Evolutionary conservation across 78 protist species (phyloP).

Genomic region (Dictyostelium intermedium): DNA sequence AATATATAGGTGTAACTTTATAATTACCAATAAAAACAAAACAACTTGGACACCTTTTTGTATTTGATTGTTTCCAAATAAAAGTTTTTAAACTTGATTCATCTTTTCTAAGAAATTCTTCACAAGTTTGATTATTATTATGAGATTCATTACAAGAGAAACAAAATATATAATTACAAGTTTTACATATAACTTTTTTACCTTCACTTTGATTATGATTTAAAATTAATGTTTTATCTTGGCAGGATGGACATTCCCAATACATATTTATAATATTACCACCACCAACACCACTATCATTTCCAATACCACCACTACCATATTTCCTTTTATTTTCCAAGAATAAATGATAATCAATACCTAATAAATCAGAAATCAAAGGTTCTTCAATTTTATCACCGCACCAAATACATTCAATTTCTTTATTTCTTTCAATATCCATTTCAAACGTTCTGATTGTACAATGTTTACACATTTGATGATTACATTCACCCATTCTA

Average conservation of each 20-base stretch:
- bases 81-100: slow-evolving; percentile 9
- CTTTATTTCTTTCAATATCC: not conserved
- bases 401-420: slow-evolving; percentile 2
- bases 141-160: slow-evolving; percentile 1
- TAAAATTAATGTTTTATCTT: not conserved
- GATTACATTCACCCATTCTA: not conserved
- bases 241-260: not conserved
- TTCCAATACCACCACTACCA: not conserved
- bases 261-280: not conserved
- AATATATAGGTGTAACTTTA: too few relatives aligned
- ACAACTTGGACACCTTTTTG: slow-evolving; percentile 4
- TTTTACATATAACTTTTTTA: not conserved
- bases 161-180: not conserved
- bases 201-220: not conserved
- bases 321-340: not conserved
- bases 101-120: not conserved
- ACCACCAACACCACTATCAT: not conserved
- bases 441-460: not conserved
- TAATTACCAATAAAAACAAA: not conserved
- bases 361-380: not conserved
- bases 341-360: not conserved
- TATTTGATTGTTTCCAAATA: not conserved
- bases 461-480: slow-evolving; percentile 7
- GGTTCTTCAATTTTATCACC: not conserved
- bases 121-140: not conserved